These are phyloP conservation scores for Ogataea chonburiensis DNA, from an alignment of 805 yeast species.

Conservation along the genomic window DNA sequence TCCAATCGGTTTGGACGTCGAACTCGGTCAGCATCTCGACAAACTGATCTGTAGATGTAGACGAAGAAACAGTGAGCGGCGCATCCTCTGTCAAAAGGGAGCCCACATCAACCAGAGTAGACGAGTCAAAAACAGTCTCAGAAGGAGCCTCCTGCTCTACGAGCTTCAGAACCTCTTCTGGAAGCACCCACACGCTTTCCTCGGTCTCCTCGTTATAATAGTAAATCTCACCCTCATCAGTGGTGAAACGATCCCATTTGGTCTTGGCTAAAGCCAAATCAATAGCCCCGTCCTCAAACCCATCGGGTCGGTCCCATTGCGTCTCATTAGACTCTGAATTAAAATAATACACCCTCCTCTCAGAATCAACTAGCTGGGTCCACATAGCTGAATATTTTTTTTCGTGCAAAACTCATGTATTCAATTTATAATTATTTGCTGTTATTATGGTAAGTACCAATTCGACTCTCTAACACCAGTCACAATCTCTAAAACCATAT, in stretches of 20 bases:
- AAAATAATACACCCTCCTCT: constrained; percentile 72
- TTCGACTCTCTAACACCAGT: constrained; percentile 43
- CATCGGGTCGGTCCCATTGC: constrained; percentile 79
- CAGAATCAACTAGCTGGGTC: constrained; percentile 62
- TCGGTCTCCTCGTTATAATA: constrained; percentile 65
- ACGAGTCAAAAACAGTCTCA: constrained; percentile 10
- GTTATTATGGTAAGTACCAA: constrained; percentile 10
- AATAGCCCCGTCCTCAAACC: constrained; percentile 33
- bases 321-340: constrained; percentile 64
- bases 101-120: constrained; percentile 12
- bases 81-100: constrained; percentile 9
- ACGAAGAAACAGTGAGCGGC: background rate
- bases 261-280: constrained; percentile 47
- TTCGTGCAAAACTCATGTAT: constrained; percentile 12
- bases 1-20: constrained; percentile 70
- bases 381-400: constrained; percentile 38
- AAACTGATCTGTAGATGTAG: constrained; percentile 38
- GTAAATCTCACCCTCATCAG: constrained; percentile 61
- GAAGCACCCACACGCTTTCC: constrained; percentile 81
- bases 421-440: constrained; percentile 9
- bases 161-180: constrained; percentile 42
- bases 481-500: constrained; percentile 96
- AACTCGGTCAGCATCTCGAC: constrained; percentile 50
- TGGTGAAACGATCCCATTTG: constrained; percentile 51
- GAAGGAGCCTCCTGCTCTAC: constrained; percentile 8